Evolutionary conservation across 2,329 filamentous ascomycete species (phyloP).

Genomic region (Diatrype stigma): DNA sequence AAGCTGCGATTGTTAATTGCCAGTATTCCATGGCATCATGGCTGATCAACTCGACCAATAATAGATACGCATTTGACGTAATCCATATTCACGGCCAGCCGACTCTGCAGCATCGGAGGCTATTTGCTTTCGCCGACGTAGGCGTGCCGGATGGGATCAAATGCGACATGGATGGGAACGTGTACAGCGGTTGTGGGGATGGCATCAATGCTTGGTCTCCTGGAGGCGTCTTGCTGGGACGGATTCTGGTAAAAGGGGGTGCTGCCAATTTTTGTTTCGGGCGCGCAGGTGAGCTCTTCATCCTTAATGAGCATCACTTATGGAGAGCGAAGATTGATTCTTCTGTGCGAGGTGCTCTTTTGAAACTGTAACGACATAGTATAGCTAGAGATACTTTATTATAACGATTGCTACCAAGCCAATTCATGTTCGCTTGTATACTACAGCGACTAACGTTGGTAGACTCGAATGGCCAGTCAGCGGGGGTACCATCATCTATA

Average conservation of each 20-base stretch:
- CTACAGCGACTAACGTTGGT: too few species aligned
- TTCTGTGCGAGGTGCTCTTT: slow-evolving; percentile 5
- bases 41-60: neutral
- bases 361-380: slow-evolving; percentile 4
- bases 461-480: too few species aligned
- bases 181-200: slow-evolving; percentile 46
- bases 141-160: slow-evolving; percentile 47
- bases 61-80: slow-evolving; percentile 34
- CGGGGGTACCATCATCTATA: too few species aligned
- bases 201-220: slow-evolving; percentile 46
- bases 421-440: too few species aligned
- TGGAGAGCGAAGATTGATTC: slow-evolving; percentile 33
- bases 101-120: slow-evolving; percentile 41
- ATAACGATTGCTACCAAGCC: too few species aligned
- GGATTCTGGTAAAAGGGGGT: slow-evolving; percentile 37
- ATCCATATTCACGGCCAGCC: slow-evolving; percentile 23
- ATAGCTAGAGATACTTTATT: too few species aligned
- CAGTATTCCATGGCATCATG: too few species aligned
- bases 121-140: slow-evolving; percentile 46
- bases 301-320: slow-evolving; percentile 43
- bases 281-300: slow-evolving; percentile 36
- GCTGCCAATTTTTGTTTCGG: slow-evolving; percentile 47
- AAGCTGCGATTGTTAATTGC: slow-evolving; percentile 3
- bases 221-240: slow-evolving; percentile 41
- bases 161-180: slow-evolving; percentile 41